Percentiles rank a stretch among this genome's conserved stretches.
phyloP scores from a whole-genome alignment of 441 rosid species.

The Eutrema salsugineum region DNA sequence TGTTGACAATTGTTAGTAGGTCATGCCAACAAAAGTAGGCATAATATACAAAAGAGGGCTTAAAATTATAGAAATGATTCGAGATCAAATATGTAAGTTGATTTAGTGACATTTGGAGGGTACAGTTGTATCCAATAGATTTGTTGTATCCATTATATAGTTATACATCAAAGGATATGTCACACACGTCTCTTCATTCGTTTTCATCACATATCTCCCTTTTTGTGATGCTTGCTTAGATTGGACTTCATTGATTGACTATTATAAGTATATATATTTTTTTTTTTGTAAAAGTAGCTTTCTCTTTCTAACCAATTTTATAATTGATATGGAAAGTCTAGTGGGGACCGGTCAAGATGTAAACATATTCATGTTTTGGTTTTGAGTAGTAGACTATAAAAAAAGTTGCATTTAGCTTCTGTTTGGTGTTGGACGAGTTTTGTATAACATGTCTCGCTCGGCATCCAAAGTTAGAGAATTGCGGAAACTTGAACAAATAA shows the following conservation, averaged over 20 bases:
- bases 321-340: not conserved
- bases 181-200: slow-evolving; percentile 14
- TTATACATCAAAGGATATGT: slow-evolving; percentile 2
- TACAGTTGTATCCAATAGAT: slow-evolving; percentile 19
- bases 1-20: slow-evolving; percentile 9
- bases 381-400: not conserved
- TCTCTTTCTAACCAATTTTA: not conserved
- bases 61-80: not conserved
- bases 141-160: not conserved
- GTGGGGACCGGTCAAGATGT: slow-evolving; percentile 13
- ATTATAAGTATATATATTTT: not conserved
- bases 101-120: not conserved
- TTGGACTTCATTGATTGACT: slow-evolving; percentile 23
- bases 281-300: slow-evolving; percentile 10
- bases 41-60: not conserved
- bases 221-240: slow-evolving; percentile 12
- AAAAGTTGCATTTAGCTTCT: not conserved
- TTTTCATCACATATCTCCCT: not conserved
- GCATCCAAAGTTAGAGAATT: not conserved
- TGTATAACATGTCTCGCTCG: not conserved
- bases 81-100: not conserved
- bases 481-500: not conserved
- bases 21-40: slow-evolving; percentile 13
- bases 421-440: not conserved
- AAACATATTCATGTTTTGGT: not conserved